Percentiles rank a stretch among this genome's conserved stretches.
phyloP scores from a whole-genome alignment of 192 early-diverging fungal species.

The Coemansia sp. region DNA sequence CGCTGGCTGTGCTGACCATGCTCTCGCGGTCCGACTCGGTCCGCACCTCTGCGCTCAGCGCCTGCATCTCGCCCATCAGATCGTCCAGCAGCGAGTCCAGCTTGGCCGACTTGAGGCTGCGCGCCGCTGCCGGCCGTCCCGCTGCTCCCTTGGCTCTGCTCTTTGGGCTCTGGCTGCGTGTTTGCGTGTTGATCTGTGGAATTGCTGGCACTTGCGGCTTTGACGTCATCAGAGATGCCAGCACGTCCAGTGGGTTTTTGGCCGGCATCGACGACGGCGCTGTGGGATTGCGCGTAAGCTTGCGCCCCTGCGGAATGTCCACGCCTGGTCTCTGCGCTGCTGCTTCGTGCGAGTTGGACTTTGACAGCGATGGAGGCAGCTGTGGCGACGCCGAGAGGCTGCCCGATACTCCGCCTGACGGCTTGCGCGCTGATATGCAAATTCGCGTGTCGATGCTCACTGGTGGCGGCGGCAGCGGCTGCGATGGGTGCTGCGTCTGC shows the following conservation, averaged over 20 bases:
- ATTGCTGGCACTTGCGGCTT: constrained; percentile 1
- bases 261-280: constrained; percentile 6
- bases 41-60: constrained; percentile 38
- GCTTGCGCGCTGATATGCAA: constrained; percentile 38
- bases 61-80: constrained; percentile 53
- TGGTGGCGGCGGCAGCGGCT: constrained; percentile 13
- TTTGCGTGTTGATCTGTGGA: constrained; percentile 40
- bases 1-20: constrained; percentile 39
- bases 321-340: background rate
- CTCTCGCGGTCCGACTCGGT: constrained; percentile 54
- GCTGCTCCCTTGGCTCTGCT: background rate
- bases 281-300: constrained; percentile 25
- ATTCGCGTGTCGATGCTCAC: constrained; percentile 29
- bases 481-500: background rate
- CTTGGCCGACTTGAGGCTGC: constrained; percentile 40
- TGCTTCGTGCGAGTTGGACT: constrained; percentile 1
- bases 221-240: constrained; percentile 33
- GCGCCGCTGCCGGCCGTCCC: constrained; percentile 9
- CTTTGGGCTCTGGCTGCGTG: constrained; percentile 7
- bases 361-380: constrained; percentile 10
- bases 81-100: constrained; percentile 53
- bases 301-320: constrained; percentile 19
- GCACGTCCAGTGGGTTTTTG: constrained; percentile 33
- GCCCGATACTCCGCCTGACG: constrained; percentile 6
- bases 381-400: constrained; percentile 13